Evolutionary conservation across 768 basidiomycete species (phyloP).

Genomic region (Phallus indusiatus): DNA sequence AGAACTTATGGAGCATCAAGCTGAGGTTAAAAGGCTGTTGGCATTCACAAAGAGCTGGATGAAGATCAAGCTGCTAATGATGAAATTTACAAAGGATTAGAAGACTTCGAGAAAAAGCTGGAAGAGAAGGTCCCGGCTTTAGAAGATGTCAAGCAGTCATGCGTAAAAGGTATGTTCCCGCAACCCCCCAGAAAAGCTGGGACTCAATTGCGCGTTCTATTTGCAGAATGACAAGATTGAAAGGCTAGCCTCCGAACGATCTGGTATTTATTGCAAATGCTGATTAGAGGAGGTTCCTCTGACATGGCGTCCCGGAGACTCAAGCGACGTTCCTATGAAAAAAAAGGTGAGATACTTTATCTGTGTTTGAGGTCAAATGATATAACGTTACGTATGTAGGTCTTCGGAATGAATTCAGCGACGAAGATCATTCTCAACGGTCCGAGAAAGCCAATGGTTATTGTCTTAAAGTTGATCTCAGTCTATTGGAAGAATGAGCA

Average conservation of each 20-base stretch:
- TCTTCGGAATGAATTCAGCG: constrained; percentile 77
- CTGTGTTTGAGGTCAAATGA: constrained; percentile 1
- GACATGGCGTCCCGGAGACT: constrained; percentile 63
- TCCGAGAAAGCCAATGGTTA: constrained; percentile 67
- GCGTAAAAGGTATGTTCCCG: constrained; percentile 49
- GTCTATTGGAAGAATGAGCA: constrained; percentile 63
- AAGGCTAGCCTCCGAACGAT: constrained; percentile 75
- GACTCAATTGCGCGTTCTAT: background rate
- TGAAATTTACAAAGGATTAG: constrained; percentile 52
- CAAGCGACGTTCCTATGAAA: constrained; percentile 87
- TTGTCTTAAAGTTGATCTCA: constrained; percentile 86
- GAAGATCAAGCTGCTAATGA: constrained; percentile 45
- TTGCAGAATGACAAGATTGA: constrained; percentile 82
- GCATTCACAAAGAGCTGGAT: constrained; percentile 50
- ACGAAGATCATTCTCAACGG: constrained; percentile 71
- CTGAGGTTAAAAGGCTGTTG: constrained; percentile 63
- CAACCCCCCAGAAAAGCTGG: constrained; percentile 19
- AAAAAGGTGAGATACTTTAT: constrained; percentile 64
- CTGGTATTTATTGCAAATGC: constrained; percentile 82
- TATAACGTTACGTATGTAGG: constrained; percentile 34
- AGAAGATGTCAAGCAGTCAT: constrained; percentile 62
- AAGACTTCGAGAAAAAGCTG: constrained; percentile 48
- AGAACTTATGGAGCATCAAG: constrained; percentile 56
- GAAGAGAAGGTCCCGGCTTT: constrained; percentile 65
- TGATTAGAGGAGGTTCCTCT: constrained; percentile 86